Base-by-base conservation (phyloP, 208 protist species). In the Strigomonas culicis region DNA sequence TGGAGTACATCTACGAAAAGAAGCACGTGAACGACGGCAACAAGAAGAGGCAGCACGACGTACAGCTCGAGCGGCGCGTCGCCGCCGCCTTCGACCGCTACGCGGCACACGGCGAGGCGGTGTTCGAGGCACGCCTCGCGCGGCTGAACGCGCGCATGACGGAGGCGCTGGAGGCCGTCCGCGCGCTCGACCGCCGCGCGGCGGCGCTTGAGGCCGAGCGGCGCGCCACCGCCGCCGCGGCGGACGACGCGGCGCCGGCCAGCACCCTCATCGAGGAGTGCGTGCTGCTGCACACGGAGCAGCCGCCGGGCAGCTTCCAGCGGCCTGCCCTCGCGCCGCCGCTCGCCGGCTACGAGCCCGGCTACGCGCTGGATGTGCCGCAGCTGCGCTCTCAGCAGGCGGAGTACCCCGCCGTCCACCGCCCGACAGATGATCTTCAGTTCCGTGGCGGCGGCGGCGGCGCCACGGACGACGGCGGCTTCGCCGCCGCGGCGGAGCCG, bases 1-100 rank as follows among this genome's bases (percentile, higher is more conserved):
- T 95, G 84, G 83, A 92, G 74, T 95, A 95, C 72, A 82, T 95
- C 57, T 85, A 95, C 70, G 86, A 95, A 47, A 85, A 88, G 70
- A 82, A 83, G 22, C 89, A 91, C 66, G 78, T 86, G 31, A 92
- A 88, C 61, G 89, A 95, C 50, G 64, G 72, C 17, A 46, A 31
- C 10, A 68, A 82, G 7, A 96, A 96, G 72, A 77, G 87, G 13
- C 80, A 92, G 66, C 70, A 75, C 55, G 85, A 96, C 43, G 84
- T 96, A 36, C 70, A 85, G 28, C 66, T 70, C 43, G 87, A 96
- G 67, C 82, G 83, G 28, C 66, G 70, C 30, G 47, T 90, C 21
- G 71, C 87, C 7, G 55, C 66, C 44, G 90, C 85, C 4, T 92
- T 80, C 70, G 90, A 96, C 62, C 87, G 88, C 49, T 86, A 85